These are phyloP conservation scores for Neurospora crassa DNA, from an alignment of 2,329 filamentous ascomycete genomes.

Conservation along the genomic window DNA sequence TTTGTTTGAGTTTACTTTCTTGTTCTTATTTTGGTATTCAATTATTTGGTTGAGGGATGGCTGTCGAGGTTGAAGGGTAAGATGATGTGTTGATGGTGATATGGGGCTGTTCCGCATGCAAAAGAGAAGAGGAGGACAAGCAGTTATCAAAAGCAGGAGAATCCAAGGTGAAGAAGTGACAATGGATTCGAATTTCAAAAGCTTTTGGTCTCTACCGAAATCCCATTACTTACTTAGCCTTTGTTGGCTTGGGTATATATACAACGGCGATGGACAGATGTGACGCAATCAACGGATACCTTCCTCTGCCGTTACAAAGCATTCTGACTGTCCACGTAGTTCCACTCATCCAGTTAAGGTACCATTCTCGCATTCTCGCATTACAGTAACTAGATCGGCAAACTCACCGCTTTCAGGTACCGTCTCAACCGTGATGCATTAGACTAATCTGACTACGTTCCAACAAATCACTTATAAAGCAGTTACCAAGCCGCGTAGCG, in stretches of 20 bases:
- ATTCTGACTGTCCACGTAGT: not conserved
- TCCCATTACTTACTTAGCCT: not conserved
- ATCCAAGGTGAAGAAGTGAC: not conserved
- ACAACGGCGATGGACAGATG: not conserved
- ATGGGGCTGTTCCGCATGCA: not conserved
- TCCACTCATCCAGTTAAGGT: not conserved
- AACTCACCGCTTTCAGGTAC: not conserved
- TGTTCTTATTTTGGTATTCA: not conserved
- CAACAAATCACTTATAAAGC: slow-evolving; percentile 1
- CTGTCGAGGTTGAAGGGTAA: not conserved
- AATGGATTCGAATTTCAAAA: not conserved
- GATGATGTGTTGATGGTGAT: not conserved
- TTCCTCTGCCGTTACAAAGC: not conserved
- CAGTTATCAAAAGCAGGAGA: not conserved
- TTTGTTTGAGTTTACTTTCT: not conserved
- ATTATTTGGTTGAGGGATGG: not conserved
- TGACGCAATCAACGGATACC: not conserved
- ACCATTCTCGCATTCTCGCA: too few species aligned
- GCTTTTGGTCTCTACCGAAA: not conserved
- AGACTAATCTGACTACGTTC: not conserved
- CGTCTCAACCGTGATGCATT: not conserved
- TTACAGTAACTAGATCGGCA: not conserved
- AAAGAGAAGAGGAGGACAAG: not conserved
- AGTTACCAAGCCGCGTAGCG: not conserved
- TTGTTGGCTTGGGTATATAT: not conserved